A percentile compares a stretch with the other conserved stretches of the same genome.
These are phyloP conservation scores for Ustilago nuda DNA, from an alignment of 1,284 basidiomycete genomes.

Conservation along the genomic window DNA sequence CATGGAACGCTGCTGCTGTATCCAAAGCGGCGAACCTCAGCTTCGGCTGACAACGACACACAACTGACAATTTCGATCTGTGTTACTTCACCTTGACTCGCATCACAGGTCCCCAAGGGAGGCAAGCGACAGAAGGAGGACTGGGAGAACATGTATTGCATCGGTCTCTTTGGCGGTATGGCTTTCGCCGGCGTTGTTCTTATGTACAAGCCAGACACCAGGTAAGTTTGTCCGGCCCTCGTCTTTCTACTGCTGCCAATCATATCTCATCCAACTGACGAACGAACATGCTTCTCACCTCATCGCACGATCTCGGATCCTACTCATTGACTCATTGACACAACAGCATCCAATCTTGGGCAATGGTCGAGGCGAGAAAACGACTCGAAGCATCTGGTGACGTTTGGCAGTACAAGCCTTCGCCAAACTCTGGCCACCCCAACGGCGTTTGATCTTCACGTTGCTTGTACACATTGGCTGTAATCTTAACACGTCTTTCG, in stretches of 20 bases:
- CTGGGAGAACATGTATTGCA: slow-evolving; percentile 74
- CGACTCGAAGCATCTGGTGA: slow-evolving; percentile 63
- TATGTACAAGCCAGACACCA: slow-evolving; percentile 96
- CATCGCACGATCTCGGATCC: neutral
- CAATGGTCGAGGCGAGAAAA: slow-evolving; percentile 66
- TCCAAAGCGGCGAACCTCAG: too few relatives aligned
- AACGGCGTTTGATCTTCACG: slow-evolving; percentile 33
- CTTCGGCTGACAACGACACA: neutral
- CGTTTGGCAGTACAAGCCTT: slow-evolving; percentile 67
- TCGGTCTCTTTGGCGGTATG: slow-evolving; percentile 85
- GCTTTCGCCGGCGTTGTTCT: slow-evolving; percentile 80
- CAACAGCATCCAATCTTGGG: slow-evolving; percentile 65
- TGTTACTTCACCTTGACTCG: neutral
- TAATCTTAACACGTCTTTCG: slow-evolving; percentile 14
- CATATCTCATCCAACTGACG: slow-evolving; percentile 7
- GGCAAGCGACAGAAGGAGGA: slow-evolving; percentile 85
- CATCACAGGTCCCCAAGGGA: slow-evolving; percentile 73
- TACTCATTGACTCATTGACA: neutral
- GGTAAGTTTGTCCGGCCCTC: slow-evolving; percentile 73
- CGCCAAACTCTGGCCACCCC: slow-evolving; percentile 64
- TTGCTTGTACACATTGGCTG: slow-evolving; percentile 1
- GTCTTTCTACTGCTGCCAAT: neutral
- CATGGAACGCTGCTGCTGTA: too few relatives aligned
- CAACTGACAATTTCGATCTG: neutral
- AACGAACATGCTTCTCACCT: neutral